phyloP scores from a whole-genome alignment of 768 basidiomycete genomes.

The Mycena sanguinolenta region DNA sequence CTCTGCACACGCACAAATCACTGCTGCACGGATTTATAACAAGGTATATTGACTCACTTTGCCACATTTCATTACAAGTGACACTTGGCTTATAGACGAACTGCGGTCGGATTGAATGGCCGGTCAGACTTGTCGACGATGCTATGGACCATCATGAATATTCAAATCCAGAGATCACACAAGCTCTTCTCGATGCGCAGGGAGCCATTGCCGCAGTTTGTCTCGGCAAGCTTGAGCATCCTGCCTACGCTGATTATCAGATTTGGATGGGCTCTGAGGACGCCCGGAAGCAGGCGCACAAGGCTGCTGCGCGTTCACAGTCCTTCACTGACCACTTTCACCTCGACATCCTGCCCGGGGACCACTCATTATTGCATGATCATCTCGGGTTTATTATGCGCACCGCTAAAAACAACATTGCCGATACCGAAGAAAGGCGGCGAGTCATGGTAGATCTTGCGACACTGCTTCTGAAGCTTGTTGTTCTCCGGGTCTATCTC shows the following conservation, averaged over 20 bases:
- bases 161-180: neutral
- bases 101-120: conserved; percentile 2
- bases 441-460: neutral
- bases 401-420: neutral
- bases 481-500: conserved; percentile 1
- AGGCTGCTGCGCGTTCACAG: too few species aligned
- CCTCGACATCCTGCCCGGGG: neutral
- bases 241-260: neutral
- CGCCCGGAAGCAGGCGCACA: too few species aligned
- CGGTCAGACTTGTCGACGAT: neutral
- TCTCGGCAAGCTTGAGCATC: neutral
- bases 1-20: neutral
- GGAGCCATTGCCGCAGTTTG: neutral
- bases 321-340: too few species aligned
- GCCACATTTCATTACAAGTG: neutral
- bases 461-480: too few species aligned
- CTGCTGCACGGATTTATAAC: neutral
- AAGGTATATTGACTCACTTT: neutral
- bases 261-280: neutral
- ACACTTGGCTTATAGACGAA: neutral
- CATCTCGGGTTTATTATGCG: neutral
- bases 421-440: neutral
- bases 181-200: neutral
- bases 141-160: neutral
- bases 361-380: neutral